phyloP scores from a whole-genome alignment of 192 early-diverging fungal genomes.

The Oehlia diaphana region DNA sequence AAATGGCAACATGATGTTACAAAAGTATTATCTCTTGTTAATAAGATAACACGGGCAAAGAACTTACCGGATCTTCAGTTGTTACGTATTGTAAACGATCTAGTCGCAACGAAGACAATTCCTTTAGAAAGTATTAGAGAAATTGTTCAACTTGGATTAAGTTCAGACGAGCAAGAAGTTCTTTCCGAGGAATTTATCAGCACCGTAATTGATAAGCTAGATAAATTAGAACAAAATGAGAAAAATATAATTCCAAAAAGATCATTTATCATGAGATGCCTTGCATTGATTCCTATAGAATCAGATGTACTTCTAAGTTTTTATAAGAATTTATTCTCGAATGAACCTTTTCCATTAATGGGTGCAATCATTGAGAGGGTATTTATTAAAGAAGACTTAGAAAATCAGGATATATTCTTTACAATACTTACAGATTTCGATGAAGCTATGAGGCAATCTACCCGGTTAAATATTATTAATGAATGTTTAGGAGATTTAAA shows the following conservation, averaged over 20 bases:
- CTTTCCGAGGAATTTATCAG: constrained; percentile 13
- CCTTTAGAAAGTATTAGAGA: not conserved
- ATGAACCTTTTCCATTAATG: constrained; percentile 2
- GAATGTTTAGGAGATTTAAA: constrained; percentile 10
- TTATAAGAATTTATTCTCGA: constrained; percentile 13
- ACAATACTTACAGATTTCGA: not conserved
- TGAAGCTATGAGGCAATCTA: not conserved
- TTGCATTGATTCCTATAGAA: not conserved
- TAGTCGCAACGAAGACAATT: constrained; percentile 14
- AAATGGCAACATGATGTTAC: not conserved
- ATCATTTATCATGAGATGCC: constrained; percentile 8
- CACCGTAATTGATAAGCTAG: not conserved
- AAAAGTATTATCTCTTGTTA: constrained; percentile 16
- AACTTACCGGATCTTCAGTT: not conserved
- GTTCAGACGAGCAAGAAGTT: not conserved
- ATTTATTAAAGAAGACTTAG: not conserved
- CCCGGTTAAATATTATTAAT: constrained; percentile 19
- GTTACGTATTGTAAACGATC: constrained; percentile 16
- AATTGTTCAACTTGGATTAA: not conserved
- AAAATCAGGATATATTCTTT: not conserved
- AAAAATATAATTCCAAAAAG: constrained; percentile 6
- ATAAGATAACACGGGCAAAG: not conserved
- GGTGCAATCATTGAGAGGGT: constrained; percentile 3
- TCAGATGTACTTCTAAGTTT: not conserved
- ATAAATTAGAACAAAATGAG: constrained; percentile 8